Conservation (phyloP, 768 basidiomycete species). For the Mycena venus region DNA sequence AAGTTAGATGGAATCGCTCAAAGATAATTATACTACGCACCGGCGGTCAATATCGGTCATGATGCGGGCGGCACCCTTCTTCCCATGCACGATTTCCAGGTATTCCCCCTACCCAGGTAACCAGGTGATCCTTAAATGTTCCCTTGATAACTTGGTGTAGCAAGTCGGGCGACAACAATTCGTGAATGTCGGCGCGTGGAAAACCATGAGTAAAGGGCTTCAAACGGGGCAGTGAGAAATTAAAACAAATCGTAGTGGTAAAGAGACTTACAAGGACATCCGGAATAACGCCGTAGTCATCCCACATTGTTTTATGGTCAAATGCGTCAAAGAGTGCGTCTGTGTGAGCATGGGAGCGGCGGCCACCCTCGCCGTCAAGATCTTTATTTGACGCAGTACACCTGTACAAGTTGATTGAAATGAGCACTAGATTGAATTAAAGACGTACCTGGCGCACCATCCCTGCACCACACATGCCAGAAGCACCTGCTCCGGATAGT, state of each 20-base stretch:
- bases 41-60: background rate
- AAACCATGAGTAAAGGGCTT: background rate
- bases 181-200: background rate
- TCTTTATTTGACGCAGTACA: background rate
- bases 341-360: background rate
- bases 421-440: background rate
- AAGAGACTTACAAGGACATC: background rate
- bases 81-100: background rate
- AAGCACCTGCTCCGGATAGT: background rate
- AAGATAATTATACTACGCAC: background rate
- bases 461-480: background rate
- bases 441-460: background rate
- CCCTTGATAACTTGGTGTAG: background rate
- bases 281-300: background rate
- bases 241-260: background rate
- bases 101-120: background rate
- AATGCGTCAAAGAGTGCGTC: background rate
- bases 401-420: background rate
- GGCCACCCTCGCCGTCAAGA: background rate
- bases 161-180: background rate
- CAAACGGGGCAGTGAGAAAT: background rate
- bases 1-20: fast-evolving
- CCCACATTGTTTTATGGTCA: background rate
- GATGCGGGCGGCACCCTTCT: background rate
- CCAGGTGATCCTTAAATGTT: background rate